Evolutionary conservation across 805 yeast genomes (phyloP).

Genomic region (Ogataea pilisensis): DNA sequence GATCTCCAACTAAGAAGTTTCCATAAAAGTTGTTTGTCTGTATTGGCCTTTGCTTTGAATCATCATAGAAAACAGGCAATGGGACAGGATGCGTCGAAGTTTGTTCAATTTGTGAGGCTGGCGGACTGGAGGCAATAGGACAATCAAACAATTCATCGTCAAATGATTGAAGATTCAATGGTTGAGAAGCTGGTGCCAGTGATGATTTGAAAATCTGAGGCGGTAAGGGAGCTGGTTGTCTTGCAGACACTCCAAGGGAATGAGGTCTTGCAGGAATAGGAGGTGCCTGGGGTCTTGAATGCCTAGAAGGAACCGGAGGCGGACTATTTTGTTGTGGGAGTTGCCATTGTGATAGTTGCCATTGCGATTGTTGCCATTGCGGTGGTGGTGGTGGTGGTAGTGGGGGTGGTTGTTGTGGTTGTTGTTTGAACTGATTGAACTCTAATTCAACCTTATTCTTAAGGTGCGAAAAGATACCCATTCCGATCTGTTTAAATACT

Average conservation of each 20-base stretch:
- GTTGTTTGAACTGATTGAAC: background rate
- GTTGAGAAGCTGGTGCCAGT: background rate
- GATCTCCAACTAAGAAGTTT: slow-evolving; percentile 63
- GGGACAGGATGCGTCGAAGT: slow-evolving; percentile 69
- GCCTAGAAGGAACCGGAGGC: background rate
- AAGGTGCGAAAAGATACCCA: slow-evolving; percentile 21
- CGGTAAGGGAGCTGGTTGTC: too few relatives aligned
- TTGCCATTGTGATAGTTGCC: background rate
- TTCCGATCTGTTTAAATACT: slow-evolving; percentile 1
- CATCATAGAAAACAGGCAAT: slow-evolving; percentile 44
- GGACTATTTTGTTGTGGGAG: background rate
- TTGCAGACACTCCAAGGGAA: too few relatives aligned
- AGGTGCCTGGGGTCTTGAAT: slow-evolving; percentile 11
- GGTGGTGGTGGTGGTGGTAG: background rate
- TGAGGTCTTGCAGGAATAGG: slow-evolving; percentile 26
- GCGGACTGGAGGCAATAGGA: slow-evolving; percentile 20
- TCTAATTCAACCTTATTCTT: slow-evolving; percentile 11
- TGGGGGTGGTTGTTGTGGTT: slow-evolving; percentile 1
- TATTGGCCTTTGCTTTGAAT: slow-evolving; percentile 40
- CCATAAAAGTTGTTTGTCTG: slow-evolving; percentile 80
- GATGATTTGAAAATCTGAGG: too few relatives aligned
- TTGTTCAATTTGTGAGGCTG: slow-evolving; percentile 24
- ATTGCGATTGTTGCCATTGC: background rate
- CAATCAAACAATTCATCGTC: slow-evolving; percentile 16
- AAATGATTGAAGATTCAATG: background rate